phyloP scores from a whole-genome alignment of 73 alveolate genomes.

The Uronychia setigera region DNA sequence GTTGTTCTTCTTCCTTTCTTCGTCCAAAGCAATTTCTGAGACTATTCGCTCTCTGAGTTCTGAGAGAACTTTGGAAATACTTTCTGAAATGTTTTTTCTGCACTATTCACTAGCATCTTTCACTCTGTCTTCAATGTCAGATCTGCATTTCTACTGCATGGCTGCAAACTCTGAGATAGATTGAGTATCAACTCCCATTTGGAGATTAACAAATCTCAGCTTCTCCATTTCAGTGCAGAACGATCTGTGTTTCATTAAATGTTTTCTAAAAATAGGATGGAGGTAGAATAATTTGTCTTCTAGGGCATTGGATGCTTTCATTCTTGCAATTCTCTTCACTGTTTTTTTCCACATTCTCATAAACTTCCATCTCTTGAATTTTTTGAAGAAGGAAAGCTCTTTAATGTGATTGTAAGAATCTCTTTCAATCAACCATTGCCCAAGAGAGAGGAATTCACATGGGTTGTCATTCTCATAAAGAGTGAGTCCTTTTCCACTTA shows the following conservation, averaged over 20 bases:
- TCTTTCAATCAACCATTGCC: conserved; percentile 77
- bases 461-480: conserved; percentile 72
- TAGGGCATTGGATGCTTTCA: conserved; percentile 56
- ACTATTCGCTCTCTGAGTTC: conserved; percentile 66
- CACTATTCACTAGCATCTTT: conserved; percentile 44
- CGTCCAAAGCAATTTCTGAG: conserved; percentile 73
- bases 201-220: conserved; percentile 67
- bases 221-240: conserved; percentile 77
- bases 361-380: conserved; percentile 82
- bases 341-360: conserved; percentile 83
- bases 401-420: conserved; percentile 78
- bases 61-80: conserved; percentile 65
- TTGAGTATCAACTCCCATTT: conserved; percentile 44
- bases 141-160: conserved; percentile 41
- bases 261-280: conserved; percentile 62
- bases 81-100: conserved; percentile 69
- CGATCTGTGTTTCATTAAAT: conserved; percentile 67
- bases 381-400: conserved; percentile 73
- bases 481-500: conserved; percentile 75
- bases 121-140: conserved; percentile 50
- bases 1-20: conserved; percentile 63
- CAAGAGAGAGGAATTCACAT: conserved; percentile 70
- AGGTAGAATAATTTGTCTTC: conserved; percentile 76
- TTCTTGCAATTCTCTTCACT: conserved; percentile 62
- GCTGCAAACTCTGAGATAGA: conserved; percentile 65